Evolutionary conservation across 805 yeast genomes (phyloP), one percentile per base, ranked within the genome.

Genomic region (Kodamaea neixiangensis): DNA sequence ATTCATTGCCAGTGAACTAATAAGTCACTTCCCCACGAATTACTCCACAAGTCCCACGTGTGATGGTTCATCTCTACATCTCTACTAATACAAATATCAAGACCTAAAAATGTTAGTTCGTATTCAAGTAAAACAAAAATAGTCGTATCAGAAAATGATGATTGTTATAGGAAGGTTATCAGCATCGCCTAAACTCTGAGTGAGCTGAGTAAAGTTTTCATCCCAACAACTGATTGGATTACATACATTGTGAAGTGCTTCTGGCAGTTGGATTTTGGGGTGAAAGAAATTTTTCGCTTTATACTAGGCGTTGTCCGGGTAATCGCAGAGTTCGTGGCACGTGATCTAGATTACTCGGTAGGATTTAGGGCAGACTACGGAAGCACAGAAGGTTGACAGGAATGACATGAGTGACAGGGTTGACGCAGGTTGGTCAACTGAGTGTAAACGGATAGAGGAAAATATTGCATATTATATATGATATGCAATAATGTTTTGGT

Each of bases 201-300:
- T 77, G 82, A 77, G 82, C 82, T 77, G 82, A 77, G 82, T 74
- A 63, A 72, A 68, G 73, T 71, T 77, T 63, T 77, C 82, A 77
- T 77, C 82, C 75, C 68, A 73, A 52, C 56, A 55, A 53, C 49
- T 41, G 48, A 40, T 29, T 33, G 38, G n/a, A 17, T 22, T 40
- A 39, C 54, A 48, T 48, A 52, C 56, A 42, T 13, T 51, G 41
- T 31, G 37, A 25, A 10, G 7, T 7, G 10, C 31, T 7, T 7
- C 14, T 11, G 13, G 13, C 10, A 9, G 46, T 14, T 47, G 46
- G 41, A 6, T 6, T 29, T 17, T 18, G 25, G 17, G 17, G 31
- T 25, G 31, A 25, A 25, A 7, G 7, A 29, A 29, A 43, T 9
- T 5, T 29, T 29, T 29, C 31, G 7, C 10, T 25, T 25, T 10